Evolutionary conservation across 1,284 basidiomycete species (phyloP).

Genomic region (Polyporus tsugae): DNA sequence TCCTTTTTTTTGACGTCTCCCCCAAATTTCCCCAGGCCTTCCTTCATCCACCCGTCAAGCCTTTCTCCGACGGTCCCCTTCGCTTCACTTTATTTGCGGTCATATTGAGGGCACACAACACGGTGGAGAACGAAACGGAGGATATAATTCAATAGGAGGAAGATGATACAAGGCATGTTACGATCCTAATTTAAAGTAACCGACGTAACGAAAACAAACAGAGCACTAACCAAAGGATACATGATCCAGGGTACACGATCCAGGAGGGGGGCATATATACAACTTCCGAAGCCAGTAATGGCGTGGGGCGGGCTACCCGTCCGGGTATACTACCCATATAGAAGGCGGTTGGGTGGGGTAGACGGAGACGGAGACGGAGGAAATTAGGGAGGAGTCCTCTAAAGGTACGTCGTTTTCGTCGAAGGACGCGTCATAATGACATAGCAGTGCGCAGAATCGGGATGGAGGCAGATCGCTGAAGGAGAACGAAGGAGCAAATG

Average conservation of each 20-base stretch:
- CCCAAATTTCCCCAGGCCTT: not conserved
- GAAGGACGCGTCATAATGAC: not conserved
- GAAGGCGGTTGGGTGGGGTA: not conserved
- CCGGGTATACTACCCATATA: slow-evolving; percentile 25
- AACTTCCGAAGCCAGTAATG: slow-evolving; percentile 5
- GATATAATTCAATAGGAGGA: slow-evolving; percentile 1
- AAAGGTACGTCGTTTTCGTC: slow-evolving; percentile 22
- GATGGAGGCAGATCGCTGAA: not conserved
- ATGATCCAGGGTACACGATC: slow-evolving; percentile 24
- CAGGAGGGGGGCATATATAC: slow-evolving; percentile 18
- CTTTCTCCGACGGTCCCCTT: not conserved
- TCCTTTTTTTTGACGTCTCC: not conserved
- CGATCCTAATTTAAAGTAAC: slow-evolving; percentile 13
- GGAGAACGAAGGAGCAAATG: not conserved
- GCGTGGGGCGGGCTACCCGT: slow-evolving; percentile 13
- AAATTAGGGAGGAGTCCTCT: slow-evolving; percentile 8
- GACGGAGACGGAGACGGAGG: not conserved
- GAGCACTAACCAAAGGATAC: slow-evolving; percentile 23
- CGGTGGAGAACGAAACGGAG: not conserved
- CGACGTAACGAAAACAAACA: slow-evolving; percentile 13
- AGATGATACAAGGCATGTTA: slow-evolving; percentile 19
- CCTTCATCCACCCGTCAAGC: not conserved
- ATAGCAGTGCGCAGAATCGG: not conserved
- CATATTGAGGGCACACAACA: not conserved
- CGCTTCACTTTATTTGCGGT: not conserved